phyloP scores from a whole-genome alignment of 805 yeast species.

The Schwanniomyces polymorphus region DNA sequence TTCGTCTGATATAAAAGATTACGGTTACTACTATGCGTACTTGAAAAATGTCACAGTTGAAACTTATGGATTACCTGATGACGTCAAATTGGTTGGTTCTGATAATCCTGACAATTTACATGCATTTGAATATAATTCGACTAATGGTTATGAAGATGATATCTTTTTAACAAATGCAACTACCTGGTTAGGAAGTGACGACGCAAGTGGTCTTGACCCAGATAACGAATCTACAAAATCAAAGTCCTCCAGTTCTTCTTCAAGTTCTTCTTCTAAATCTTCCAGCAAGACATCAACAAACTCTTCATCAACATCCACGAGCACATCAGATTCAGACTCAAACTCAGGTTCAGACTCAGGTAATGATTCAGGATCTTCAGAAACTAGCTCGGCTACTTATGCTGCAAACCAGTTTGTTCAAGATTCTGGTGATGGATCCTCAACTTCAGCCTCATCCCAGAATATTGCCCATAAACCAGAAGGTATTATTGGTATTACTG shows the following conservation, averaged over 20 bases:
- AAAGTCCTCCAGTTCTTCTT: constrained; percentile 13
- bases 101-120: constrained; percentile 51
- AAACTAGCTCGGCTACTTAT: constrained; percentile 6
- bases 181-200: constrained; percentile 58
- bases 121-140: constrained; percentile 46
- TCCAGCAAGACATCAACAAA: constrained; percentile 9
- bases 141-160: constrained; percentile 34
- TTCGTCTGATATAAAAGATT: constrained; percentile 64
- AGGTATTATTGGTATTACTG: constrained; percentile 16
- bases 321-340: constrained; percentile 10
- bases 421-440: constrained; percentile 16
- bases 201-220: constrained; percentile 68
- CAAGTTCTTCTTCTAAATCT: constrained; percentile 5
- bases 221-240: constrained; percentile 28
- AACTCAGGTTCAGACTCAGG: constrained; percentile 9
- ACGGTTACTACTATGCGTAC: constrained; percentile 80
- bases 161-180: constrained; percentile 63
- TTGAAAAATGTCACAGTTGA: constrained; percentile 59
- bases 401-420: constrained; percentile 42
- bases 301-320: constrained; percentile 11
- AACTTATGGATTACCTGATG: constrained; percentile 73
- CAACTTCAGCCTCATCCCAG: constrained; percentile 10
- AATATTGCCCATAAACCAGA: constrained; percentile 5
- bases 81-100: constrained; percentile 42
- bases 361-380: constrained; percentile 7